These are phyloP conservation scores for Lanmaoa rubissima DNA, from an alignment of 768 basidiomycete genomes.

Conservation along the genomic window DNA sequence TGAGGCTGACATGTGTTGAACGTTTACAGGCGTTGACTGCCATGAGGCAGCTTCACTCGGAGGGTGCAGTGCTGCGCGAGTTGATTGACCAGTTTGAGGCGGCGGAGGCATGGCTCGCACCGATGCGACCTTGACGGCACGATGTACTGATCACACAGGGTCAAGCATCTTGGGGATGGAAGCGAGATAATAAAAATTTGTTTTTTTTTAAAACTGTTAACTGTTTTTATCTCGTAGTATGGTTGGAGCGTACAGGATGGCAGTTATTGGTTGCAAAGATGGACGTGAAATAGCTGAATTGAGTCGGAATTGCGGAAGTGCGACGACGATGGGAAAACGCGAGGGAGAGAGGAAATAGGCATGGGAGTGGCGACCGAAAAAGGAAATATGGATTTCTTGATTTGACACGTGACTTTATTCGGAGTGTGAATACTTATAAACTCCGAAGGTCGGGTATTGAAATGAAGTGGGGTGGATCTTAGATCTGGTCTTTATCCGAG, in stretches of 20 bases:
- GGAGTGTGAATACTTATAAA: not conserved
- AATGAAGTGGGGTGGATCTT: constrained; percentile 12
- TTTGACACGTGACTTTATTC: constrained; percentile 15
- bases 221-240: not conserved
- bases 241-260: not conserved
- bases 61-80: constrained; percentile 77
- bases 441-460: not conserved
- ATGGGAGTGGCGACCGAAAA: constrained; percentile 16
- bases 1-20: constrained; percentile 28
- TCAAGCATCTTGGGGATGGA: not conserved
- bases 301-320: constrained; percentile 10
- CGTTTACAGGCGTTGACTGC: constrained; percentile 70
- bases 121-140: constrained; percentile 73
- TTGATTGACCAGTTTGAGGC: constrained; percentile 95
- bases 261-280: not conserved
- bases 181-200: not conserved
- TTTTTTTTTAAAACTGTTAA: not conserved
- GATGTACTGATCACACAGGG: constrained; percentile 2
- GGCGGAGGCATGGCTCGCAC: constrained; percentile 90
- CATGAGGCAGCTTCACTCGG: constrained; percentile 85
- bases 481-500: constrained; percentile 17
- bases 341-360: not conserved
- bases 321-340: constrained; percentile 18
- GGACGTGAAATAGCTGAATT: not conserved
- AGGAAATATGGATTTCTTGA: constrained; percentile 15